These are phyloP conservation scores for Spinacia oleracea DNA, from an alignment of 179 eudicot species.

Conservation along the genomic window DNA sequence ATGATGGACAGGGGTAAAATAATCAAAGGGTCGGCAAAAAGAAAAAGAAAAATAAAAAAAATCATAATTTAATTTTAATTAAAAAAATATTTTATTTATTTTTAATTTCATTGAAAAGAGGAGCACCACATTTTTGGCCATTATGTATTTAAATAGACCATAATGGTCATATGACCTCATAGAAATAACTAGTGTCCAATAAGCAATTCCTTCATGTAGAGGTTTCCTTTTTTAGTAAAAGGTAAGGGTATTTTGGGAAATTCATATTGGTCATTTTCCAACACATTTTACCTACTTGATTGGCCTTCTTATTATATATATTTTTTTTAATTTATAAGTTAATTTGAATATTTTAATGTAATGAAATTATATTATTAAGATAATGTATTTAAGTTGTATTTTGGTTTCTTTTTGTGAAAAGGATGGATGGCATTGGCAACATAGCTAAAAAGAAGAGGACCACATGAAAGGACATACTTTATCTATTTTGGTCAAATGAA, in stretches of 20 bases:
- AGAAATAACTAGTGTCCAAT: constrained; percentile 1
- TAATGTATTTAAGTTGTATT: background rate
- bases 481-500: too few species aligned
- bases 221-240: constrained; percentile 14
- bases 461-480: constrained; percentile 12
- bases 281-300: constrained; percentile 30
- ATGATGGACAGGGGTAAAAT: constrained; percentile 11
- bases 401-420: constrained; percentile 17
- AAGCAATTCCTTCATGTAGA: constrained; percentile 13
- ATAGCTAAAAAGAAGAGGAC: constrained; percentile 16
- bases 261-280: constrained; percentile 5
- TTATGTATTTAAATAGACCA: background rate
- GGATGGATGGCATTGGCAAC: constrained; percentile 27
- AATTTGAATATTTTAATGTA: too few species aligned
- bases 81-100: background rate
- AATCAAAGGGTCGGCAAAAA: constrained; percentile 37
- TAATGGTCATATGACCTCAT: constrained; percentile 4
- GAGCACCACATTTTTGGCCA: constrained; percentile 18
- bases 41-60: background rate
- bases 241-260: constrained; percentile 24
- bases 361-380: constrained; percentile 11
- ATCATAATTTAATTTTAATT: too few species aligned
- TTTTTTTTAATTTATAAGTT: background rate
- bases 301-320: constrained; percentile 10
- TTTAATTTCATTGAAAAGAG: constrained; percentile 18